Conservation (phyloP, 2,329 filamentous ascomycete genomes). For the Acrocalymma vagum region DNA sequence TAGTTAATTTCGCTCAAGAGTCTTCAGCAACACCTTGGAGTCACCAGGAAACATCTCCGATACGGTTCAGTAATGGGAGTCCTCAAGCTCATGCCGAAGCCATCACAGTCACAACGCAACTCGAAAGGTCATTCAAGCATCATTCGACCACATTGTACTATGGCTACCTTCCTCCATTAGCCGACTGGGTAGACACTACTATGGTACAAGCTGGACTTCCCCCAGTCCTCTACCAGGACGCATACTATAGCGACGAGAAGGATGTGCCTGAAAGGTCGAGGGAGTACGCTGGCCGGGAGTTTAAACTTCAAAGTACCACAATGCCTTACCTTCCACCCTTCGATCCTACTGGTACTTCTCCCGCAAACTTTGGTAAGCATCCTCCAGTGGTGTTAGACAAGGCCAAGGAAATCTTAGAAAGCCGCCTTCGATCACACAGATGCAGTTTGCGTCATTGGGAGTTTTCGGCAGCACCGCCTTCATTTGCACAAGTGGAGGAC, state of each 20-base stretch:
- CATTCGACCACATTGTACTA: slow-evolving; percentile 42
- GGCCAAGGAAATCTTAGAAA: slow-evolving; percentile 58
- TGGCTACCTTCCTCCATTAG: slow-evolving; percentile 50
- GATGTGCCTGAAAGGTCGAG: slow-evolving; percentile 81
- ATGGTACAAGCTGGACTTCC: slow-evolving; percentile 68
- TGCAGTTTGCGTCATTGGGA: slow-evolving; percentile 80
- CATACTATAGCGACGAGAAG: slow-evolving; percentile 82
- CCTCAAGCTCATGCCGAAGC: slow-evolving; percentile 24
- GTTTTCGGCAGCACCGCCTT: slow-evolving; percentile 75
- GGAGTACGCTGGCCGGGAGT: slow-evolving; percentile 90
- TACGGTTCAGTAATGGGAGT: slow-evolving; percentile 20
- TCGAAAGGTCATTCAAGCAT: slow-evolving; percentile 27
- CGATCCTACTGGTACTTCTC: slow-evolving; percentile 67
- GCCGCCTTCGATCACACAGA: slow-evolving; percentile 61
- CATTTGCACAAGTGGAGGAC: slow-evolving; percentile 69
- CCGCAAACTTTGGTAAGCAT: slow-evolving; percentile 65
- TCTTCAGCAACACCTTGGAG: slow-evolving; percentile 43
- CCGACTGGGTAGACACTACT: slow-evolving; percentile 61
- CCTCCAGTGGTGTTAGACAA: slow-evolving; percentile 59
- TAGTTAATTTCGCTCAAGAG: slow-evolving; percentile 20
- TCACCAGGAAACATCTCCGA: slow-evolving; percentile 34
- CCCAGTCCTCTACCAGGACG: slow-evolving; percentile 80
- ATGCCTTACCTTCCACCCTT: slow-evolving; percentile 84
- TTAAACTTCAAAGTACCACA: slow-evolving; percentile 77
- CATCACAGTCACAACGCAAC: slow-evolving; percentile 22